Conservation (phyloP, 192 early-diverging fungal species). For the Gorgonomyces haynaldii region DNA sequence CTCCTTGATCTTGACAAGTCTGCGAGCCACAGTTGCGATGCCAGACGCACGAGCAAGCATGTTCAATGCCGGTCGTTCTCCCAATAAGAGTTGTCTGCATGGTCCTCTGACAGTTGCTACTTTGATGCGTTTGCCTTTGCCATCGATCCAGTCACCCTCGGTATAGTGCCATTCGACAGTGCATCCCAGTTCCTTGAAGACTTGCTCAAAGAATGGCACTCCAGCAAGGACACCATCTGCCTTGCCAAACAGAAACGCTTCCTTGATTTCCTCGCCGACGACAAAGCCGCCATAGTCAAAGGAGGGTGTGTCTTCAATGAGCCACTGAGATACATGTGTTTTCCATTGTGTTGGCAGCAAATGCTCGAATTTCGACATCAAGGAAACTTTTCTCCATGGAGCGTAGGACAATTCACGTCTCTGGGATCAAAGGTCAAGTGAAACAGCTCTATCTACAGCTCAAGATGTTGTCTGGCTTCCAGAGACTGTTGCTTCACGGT, state of each 20-base stretch:
- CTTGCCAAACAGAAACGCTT: slow-evolving; percentile 80
- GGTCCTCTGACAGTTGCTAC: slow-evolving; percentile 75
- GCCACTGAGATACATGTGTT: slow-evolving; percentile 64
- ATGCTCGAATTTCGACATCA: slow-evolving; percentile 34
- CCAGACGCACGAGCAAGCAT: slow-evolving; percentile 89
- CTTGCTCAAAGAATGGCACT: slow-evolving; percentile 89
- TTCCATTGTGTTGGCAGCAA: slow-evolving; percentile 69
- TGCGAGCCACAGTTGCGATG: slow-evolving; percentile 67
- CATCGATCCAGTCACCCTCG: slow-evolving; percentile 74
- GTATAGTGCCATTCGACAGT: slow-evolving; percentile 72
- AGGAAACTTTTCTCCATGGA: slow-evolving; percentile 14
- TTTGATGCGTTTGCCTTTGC: slow-evolving; percentile 33
- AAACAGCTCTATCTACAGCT: too few relatives aligned
- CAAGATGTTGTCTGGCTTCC: too few relatives aligned
- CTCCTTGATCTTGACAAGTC: slow-evolving; percentile 53
- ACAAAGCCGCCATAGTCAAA: slow-evolving; percentile 98
- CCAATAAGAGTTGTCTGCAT: slow-evolving; percentile 74
- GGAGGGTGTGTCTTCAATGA: slow-evolving; percentile 90
- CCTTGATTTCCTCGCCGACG: slow-evolving; percentile 74
- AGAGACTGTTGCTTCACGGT: too few relatives aligned
- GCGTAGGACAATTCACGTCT: too few relatives aligned
- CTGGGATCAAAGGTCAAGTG: too few relatives aligned
- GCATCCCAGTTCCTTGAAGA: slow-evolving; percentile 85
- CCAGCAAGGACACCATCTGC: slow-evolving; percentile 81
- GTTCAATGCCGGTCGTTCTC: slow-evolving; percentile 90